These are phyloP conservation scores for Phytophthora aleatoria DNA, from an alignment of 352 stramenopile species.

Conservation along the genomic window DNA sequence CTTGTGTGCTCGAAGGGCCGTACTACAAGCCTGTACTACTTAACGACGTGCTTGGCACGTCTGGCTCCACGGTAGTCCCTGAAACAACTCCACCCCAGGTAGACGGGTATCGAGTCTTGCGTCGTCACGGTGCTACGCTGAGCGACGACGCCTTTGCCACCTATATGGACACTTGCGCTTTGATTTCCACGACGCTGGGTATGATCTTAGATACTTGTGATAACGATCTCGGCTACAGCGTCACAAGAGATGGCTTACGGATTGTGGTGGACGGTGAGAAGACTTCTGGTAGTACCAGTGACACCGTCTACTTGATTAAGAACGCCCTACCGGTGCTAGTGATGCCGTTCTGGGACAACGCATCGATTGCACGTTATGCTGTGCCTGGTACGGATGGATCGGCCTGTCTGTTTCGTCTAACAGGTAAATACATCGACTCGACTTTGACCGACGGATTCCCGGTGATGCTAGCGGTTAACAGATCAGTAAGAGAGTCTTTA, in stretches of 20 bases:
- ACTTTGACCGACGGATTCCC: constrained; percentile 6
- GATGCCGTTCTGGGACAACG: constrained; percentile 53
- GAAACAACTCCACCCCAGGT: constrained; percentile 8
- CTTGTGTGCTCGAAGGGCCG: constrained; percentile 42
- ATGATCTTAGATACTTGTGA: constrained; percentile 37
- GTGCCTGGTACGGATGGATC: constrained; percentile 42
- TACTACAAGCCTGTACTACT: constrained; percentile 45
- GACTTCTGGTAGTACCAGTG: constrained; percentile 9
- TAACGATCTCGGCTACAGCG: constrained; percentile 33
- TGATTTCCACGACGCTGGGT: constrained; percentile 33
- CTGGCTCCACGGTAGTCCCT: constrained; percentile 10
- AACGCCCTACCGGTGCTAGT: constrained; percentile 48
- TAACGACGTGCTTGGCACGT: constrained; percentile 31
- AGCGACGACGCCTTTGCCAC: constrained; percentile 18
- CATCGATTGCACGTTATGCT: constrained; percentile 26
- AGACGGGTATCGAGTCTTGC: constrained; percentile 37
- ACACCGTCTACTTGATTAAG: constrained; percentile 32
- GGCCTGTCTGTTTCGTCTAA: constrained; percentile 49
- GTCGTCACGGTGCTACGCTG: constrained; percentile 12
- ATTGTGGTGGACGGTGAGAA: constrained; percentile 31
- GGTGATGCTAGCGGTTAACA: constrained; percentile 28
- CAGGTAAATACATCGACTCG: constrained; percentile 39
- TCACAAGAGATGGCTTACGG: constrained; percentile 30
- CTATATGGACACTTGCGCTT: constrained; percentile 32
- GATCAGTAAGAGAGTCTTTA: constrained; percentile 31